Conservation (phyloP, 345 rosid genomes). For the Balakata baccata region DNA sequence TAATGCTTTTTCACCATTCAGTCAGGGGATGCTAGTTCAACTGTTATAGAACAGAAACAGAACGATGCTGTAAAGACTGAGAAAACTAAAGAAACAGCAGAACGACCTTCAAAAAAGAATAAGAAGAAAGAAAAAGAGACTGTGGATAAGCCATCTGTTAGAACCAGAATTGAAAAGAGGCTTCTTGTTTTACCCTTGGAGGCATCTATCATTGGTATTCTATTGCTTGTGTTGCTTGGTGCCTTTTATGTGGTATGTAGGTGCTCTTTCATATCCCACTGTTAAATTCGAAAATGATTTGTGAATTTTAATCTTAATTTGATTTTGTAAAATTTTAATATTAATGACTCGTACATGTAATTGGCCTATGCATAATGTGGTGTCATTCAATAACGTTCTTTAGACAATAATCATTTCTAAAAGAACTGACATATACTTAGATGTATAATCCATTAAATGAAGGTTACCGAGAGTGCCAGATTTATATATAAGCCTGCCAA, state of each 20-base stretch:
- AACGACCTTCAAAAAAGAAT: conserved; percentile 55
- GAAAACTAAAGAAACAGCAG: conserved; percentile 46
- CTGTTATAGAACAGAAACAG: conserved; percentile 32
- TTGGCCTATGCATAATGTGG: conserved; percentile 1
- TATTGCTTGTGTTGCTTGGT: conserved; percentile 82
- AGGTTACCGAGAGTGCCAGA: background rate
- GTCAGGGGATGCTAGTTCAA: conserved; percentile 59
- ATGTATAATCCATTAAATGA: background rate
- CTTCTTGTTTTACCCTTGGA: conserved; percentile 84
- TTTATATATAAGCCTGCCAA: background rate
- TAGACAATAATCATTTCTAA: background rate
- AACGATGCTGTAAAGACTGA: conserved; percentile 46
- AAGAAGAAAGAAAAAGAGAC: conserved; percentile 68
- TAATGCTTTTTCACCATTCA: conserved; percentile 40
- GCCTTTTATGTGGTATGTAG: conserved; percentile 92
- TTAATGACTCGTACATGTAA: background rate
- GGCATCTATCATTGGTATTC: conserved; percentile 69
- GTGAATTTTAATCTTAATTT: background rate
- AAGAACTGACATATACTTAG: background rate
- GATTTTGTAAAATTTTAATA: too few relatives aligned
- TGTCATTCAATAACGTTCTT: background rate
- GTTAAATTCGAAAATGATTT: background rate
- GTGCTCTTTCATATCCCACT: conserved; percentile 6
- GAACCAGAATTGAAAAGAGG: conserved; percentile 53
- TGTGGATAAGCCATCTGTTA: conserved; percentile 45